These are phyloP conservation scores for Emericellopsis cladophorae DNA, from an alignment of 2,329 filamentous ascomycete species.

Conservation along the genomic window DNA sequence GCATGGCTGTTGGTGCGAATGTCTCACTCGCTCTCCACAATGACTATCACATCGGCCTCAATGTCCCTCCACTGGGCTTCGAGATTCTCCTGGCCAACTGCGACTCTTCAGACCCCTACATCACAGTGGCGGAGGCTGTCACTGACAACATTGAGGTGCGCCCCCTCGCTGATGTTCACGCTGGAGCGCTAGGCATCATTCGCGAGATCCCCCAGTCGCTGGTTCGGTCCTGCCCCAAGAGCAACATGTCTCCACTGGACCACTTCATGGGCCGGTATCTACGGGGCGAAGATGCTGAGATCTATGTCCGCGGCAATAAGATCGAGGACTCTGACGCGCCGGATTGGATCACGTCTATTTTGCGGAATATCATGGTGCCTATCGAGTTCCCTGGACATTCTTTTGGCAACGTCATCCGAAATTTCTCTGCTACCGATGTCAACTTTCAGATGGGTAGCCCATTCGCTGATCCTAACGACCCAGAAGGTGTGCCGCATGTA, in stretches of 20 bases:
- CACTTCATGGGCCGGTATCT: conserved; percentile 70
- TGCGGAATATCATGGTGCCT: conserved; percentile 72
- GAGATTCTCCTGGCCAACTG: conserved; percentile 80
- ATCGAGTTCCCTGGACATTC: conserved; percentile 72
- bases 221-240: conserved; percentile 61
- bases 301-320: conserved; percentile 73
- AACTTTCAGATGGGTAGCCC: conserved; percentile 78
- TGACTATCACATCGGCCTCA: conserved; percentile 63
- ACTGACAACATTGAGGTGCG: conserved; percentile 56
- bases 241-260: conserved; percentile 73
- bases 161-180: conserved; percentile 53
- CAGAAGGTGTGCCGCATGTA: conserved; percentile 62
- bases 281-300: conserved; percentile 61
- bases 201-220: conserved; percentile 62
- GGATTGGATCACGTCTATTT: conserved; percentile 67
- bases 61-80: conserved; percentile 70
- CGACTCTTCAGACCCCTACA: conserved; percentile 54
- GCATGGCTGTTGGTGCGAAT: conserved; percentile 66
- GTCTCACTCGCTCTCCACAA: conserved; percentile 63
- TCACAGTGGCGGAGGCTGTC: conserved; percentile 64
- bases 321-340: conserved; percentile 57
- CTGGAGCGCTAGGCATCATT: conserved; percentile 61
- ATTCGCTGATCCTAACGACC: conserved; percentile 60
- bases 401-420: conserved; percentile 72
- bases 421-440: conserved; percentile 76